phyloP scores from a whole-genome alignment of 768 basidiomycete genomes.

The Russula vinacea region DNA sequence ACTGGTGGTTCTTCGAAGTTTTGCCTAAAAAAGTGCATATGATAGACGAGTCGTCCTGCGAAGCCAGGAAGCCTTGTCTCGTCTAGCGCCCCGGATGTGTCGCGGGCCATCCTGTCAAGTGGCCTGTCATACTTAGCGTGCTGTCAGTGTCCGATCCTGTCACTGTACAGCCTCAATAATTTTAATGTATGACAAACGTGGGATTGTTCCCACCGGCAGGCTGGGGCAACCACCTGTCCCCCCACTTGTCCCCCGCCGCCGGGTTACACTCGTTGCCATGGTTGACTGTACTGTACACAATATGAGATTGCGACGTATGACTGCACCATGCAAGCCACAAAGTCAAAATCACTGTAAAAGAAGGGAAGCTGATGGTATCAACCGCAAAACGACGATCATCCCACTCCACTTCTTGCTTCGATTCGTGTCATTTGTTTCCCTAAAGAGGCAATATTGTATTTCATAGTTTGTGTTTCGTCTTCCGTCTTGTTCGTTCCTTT shows the following conservation, averaged over 20 bases:
- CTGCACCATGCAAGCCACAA: background rate
- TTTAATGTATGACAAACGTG: background rate
- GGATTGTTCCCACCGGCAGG: background rate
- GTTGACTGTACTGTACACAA: background rate
- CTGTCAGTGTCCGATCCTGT: background rate
- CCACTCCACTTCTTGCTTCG: too few species aligned
- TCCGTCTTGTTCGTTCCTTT: background rate
- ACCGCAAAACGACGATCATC: background rate
- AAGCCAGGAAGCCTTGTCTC: background rate
- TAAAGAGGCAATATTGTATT: conserved; percentile 5
- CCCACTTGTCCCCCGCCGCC: background rate
- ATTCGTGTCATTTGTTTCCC: background rate
- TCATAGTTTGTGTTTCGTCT: background rate
- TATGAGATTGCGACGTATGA: background rate
- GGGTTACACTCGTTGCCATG: background rate
- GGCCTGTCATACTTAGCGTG: background rate
- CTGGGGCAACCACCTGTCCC: background rate
- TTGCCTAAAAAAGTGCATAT: background rate
- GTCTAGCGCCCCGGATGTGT: background rate
- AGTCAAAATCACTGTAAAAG: background rate
- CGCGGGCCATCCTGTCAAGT: background rate
- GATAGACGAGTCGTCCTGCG: too few species aligned
- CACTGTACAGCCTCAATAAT: background rate
- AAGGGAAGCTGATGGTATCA: background rate
- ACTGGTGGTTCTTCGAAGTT: background rate